Conservation (phyloP, 2,329 filamentous ascomycete species). For the Botrytis pseudocinerea region DNA sequence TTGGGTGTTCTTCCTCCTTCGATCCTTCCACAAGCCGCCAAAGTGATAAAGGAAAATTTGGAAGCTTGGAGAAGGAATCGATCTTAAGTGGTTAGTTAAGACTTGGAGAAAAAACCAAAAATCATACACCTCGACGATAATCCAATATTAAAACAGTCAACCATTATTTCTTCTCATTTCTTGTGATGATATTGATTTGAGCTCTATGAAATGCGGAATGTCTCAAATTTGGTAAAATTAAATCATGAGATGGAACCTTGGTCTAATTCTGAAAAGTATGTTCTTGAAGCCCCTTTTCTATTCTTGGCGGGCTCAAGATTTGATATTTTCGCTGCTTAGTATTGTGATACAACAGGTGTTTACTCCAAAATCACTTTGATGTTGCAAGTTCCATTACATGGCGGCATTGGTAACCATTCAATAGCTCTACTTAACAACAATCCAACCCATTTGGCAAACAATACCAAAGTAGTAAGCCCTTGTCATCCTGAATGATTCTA, state of each 20-base stretch:
- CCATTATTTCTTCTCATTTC: not conserved
- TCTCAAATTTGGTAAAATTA: not conserved
- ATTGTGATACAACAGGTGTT: not conserved
- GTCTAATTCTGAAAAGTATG: not conserved
- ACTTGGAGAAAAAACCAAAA: not conserved
- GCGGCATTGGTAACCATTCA: not conserved
- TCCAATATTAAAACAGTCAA: not conserved
- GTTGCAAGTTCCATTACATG: not conserved
- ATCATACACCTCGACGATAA: not conserved
- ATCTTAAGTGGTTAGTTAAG: not conserved
- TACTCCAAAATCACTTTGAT: not conserved
- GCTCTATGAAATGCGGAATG: not conserved
- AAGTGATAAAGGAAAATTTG: not conserved
- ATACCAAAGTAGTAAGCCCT: not conserved
- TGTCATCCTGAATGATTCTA: not conserved
- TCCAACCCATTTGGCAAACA: not conserved
- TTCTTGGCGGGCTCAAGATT: not conserved
- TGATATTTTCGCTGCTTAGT: not conserved
- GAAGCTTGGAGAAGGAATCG: not conserved
- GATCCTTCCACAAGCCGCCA: not conserved
- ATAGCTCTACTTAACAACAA: not conserved
- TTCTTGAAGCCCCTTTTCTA: not conserved
- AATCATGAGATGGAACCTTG: not conserved
- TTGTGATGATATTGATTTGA: not conserved
- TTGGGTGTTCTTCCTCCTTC: not conserved